Percentiles rank a stretch among this genome's conserved stretches.
phyloP scores from a whole-genome alignment of 805 yeast species.

The Metschnikowia reukaufii region DNA sequence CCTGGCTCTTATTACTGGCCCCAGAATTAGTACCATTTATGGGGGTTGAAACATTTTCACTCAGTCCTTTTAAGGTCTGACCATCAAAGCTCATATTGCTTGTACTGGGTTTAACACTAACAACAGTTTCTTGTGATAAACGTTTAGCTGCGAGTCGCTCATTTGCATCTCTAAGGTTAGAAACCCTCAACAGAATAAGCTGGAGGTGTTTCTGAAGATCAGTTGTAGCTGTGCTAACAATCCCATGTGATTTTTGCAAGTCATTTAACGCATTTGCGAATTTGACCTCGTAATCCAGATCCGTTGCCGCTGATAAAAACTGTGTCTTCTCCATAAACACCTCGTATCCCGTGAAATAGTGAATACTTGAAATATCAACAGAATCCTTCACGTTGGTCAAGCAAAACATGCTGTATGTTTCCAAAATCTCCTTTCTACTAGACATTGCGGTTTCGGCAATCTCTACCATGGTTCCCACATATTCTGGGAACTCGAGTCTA shows the following conservation, averaged over 20 bases:
- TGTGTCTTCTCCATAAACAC: background rate
- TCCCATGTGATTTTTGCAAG: too few species aligned
- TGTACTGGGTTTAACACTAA: background rate
- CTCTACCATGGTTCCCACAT: background rate
- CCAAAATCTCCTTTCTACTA: background rate
- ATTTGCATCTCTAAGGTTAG: background rate
- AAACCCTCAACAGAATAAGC: background rate
- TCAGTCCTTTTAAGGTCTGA: background rate
- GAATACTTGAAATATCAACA: background rate
- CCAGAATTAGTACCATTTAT: background rate
- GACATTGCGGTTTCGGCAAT: background rate
- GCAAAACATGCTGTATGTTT: background rate
- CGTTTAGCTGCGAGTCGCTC: background rate
- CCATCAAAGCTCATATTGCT: background rate
- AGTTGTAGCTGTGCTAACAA: too few species aligned
- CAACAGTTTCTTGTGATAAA: background rate
- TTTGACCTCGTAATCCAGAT: background rate
- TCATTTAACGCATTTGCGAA: too few species aligned
- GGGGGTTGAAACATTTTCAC: background rate
- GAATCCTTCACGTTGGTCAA: background rate
- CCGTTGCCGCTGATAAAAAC: background rate
- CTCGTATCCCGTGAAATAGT: constrained; percentile 1
- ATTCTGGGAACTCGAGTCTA: background rate
- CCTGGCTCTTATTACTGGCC: too few species aligned
- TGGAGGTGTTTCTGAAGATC: too few species aligned